Conservation (phyloP, 768 basidiomycete genomes). For the Boletellus sp. region DNA sequence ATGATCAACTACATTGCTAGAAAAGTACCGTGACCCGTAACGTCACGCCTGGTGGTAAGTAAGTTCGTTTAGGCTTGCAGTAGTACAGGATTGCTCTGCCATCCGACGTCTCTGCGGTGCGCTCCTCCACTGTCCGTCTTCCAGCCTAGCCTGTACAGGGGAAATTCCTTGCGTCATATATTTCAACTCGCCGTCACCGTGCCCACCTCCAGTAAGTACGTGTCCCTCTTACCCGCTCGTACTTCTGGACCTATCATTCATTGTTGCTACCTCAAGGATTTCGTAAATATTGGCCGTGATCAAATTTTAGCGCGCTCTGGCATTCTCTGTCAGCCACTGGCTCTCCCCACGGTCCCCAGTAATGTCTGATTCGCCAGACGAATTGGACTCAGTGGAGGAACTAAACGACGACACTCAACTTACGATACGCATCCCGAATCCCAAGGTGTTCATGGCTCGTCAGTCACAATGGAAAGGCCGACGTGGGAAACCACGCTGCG, state of each 20-base stretch:
- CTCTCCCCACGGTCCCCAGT: slow-evolving; percentile 10
- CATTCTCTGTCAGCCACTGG: slow-evolving; percentile 18
- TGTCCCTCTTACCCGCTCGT: slow-evolving; percentile 3
- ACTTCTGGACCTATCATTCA: slow-evolving; percentile 8
- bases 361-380: slow-evolving; percentile 38
- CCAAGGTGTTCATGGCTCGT: slow-evolving; percentile 62
- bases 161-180: slow-evolving; percentile 12
- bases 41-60: slow-evolving; percentile 34
- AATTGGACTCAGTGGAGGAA: slow-evolving; percentile 38
- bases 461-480: slow-evolving; percentile 74
- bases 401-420: slow-evolving; percentile 49
- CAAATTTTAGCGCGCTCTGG: slow-evolving; percentile 1
- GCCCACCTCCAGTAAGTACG: slow-evolving; percentile 15
- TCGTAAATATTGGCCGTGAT: slow-evolving; percentile 6
- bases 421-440: slow-evolving; percentile 65
- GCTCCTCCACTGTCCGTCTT: slow-evolving; percentile 7
- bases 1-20: slow-evolving; percentile 33
- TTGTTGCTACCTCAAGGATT: slow-evolving; percentile 1
- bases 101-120: slow-evolving; percentile 19
- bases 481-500: slow-evolving; percentile 71
- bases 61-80: slow-evolving; percentile 30
- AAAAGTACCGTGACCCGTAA: slow-evolving; percentile 33
- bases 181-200: slow-evolving; percentile 3
- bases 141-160: slow-evolving; percentile 1
- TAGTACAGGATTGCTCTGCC: slow-evolving; percentile 29